phyloP scores from a whole-genome alignment of 2,329 filamentous ascomycete genomes.

The Oidium heveae region DNA sequence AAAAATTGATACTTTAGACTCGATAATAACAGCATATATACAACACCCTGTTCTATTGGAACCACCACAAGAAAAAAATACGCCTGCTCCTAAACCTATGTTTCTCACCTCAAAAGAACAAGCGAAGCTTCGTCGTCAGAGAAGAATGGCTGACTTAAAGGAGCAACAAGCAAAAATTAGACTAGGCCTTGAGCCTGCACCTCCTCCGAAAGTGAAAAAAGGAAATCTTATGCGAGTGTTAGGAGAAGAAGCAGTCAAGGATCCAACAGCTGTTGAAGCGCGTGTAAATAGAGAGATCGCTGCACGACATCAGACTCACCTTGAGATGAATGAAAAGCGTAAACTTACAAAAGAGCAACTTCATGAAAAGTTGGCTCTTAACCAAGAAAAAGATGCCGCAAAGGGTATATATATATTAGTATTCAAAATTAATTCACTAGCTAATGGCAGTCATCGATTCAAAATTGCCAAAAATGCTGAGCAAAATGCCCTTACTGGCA shows the following conservation, averaged over 20 bases:
- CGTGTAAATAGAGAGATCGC: constrained; percentile 82
- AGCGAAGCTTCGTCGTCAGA: constrained; percentile 69
- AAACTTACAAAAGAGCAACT: constrained; percentile 74
- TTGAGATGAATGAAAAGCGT: constrained; percentile 55
- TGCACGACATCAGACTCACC: constrained; percentile 57
- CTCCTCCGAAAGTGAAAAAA: constrained; percentile 89
- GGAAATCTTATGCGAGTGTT: constrained; percentile 93
- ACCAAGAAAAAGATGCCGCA: constrained; percentile 70
- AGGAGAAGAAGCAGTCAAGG: constrained; percentile 66
- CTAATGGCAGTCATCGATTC: constrained; percentile 80
- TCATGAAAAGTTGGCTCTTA: constrained; percentile 54
- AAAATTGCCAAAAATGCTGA: constrained; percentile 85
- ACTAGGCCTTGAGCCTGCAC: constrained; percentile 67
- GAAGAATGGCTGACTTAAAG: constrained; percentile 77
- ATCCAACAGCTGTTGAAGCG: constrained; percentile 89
- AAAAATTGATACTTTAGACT: constrained; percentile 55
- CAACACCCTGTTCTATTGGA: constrained; percentile 83
- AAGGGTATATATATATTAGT: constrained; percentile 71
- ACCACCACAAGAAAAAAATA: constrained; percentile 69
- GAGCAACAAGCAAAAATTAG: constrained; percentile 93
- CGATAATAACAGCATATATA: constrained; percentile 71
- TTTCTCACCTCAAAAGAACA: constrained; percentile 79
- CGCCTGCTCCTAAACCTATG: constrained; percentile 63
- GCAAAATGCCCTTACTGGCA: constrained; percentile 61
- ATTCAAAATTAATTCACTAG: constrained; percentile 72